Evolutionary conservation across 2,329 filamentous ascomycete species (phyloP).

Genomic region (Trichoderma polysporum): DNA sequence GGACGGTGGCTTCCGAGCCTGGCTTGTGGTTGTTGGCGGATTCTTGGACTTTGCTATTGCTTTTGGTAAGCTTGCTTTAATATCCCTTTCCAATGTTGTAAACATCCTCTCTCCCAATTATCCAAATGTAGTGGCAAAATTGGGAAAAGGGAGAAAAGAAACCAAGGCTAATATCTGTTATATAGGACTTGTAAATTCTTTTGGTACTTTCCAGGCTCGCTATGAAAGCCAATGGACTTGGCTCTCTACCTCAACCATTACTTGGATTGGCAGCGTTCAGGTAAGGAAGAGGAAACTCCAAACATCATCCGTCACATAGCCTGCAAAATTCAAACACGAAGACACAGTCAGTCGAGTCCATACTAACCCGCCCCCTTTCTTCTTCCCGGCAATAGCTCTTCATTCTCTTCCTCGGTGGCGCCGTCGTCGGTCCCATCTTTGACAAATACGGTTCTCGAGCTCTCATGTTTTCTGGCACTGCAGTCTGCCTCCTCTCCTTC

Average conservation of each 20-base stretch:
- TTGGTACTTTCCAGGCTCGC: slow-evolving; percentile 56
- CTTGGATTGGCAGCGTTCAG: slow-evolving; percentile 43
- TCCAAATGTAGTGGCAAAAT: neutral
- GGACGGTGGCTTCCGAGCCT: slow-evolving; percentile 32
- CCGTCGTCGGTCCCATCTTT: slow-evolving; percentile 40
- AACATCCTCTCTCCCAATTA: neutral
- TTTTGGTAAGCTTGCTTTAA: slow-evolving; percentile 28
- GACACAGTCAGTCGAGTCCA: neutral
- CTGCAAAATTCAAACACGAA: too few species aligned
- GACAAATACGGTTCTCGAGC: slow-evolving; percentile 41
- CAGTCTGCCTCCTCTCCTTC: slow-evolving; percentile 39
- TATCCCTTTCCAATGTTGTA: neutral
- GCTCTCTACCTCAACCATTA: slow-evolving; percentile 33
- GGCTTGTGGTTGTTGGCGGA: slow-evolving; percentile 35
- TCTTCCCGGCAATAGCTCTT: slow-evolving; percentile 35
- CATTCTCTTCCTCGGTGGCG: slow-evolving; percentile 40
- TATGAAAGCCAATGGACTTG: slow-evolving; percentile 42
- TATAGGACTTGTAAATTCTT: slow-evolving; percentile 40
- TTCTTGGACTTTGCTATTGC: slow-evolving; percentile 32
- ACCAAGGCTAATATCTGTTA: neutral
- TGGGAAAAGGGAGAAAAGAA: too few species aligned
- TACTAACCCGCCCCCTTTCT: neutral
- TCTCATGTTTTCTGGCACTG: slow-evolving; percentile 37
- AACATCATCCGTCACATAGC: neutral
- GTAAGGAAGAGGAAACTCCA: slow-evolving; percentile 17